Evolutionary conservation across 495 filamentous ascomycete genomes (phyloP).

Genomic region (Glarea lozoyensis): DNA sequence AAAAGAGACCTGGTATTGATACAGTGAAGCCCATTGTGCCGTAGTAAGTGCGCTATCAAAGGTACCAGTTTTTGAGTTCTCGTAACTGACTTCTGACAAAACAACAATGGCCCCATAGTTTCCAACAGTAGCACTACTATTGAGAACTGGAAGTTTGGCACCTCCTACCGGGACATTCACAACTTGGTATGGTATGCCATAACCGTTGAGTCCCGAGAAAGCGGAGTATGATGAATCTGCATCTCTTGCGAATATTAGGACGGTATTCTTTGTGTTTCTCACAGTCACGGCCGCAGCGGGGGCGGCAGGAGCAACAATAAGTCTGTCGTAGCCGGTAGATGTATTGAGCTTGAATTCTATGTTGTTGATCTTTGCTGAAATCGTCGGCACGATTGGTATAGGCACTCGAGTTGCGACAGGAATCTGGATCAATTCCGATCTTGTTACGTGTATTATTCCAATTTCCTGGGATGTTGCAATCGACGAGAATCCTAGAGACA

Average conservation of each 20-base stretch:
- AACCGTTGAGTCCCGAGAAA: constrained; percentile 44
- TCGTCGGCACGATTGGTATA: background rate
- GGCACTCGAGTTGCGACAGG: background rate
- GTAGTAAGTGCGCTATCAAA: constrained; percentile 44
- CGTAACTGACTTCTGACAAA: constrained; percentile 45
- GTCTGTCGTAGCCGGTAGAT: too few species aligned
- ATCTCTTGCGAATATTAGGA: constrained; percentile 50
- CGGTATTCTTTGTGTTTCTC: constrained; percentile 27
- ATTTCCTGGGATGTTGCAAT: too few species aligned
- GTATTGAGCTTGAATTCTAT: background rate
- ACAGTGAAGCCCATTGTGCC: constrained; percentile 46
- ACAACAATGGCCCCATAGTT: constrained; percentile 51
- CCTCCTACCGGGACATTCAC: constrained; percentile 45
- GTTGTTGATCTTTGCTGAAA: background rate
- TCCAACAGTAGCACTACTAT: constrained; percentile 31
- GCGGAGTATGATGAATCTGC: constrained; percentile 32
- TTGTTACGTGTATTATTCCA: too few species aligned
- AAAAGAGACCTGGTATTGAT: constrained; percentile 47
- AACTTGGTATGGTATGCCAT: constrained; percentile 50
- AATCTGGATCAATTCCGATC: background rate
- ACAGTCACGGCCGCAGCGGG: background rate
- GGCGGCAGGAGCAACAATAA: too few species aligned
- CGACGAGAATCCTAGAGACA: too few species aligned
- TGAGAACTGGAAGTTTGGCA: constrained; percentile 40
- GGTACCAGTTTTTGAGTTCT: constrained; percentile 32